Evolutionary conservation across 2,329 filamentous ascomycete species (phyloP).

Genomic region (Sporothrix dimorphospora): DNA sequence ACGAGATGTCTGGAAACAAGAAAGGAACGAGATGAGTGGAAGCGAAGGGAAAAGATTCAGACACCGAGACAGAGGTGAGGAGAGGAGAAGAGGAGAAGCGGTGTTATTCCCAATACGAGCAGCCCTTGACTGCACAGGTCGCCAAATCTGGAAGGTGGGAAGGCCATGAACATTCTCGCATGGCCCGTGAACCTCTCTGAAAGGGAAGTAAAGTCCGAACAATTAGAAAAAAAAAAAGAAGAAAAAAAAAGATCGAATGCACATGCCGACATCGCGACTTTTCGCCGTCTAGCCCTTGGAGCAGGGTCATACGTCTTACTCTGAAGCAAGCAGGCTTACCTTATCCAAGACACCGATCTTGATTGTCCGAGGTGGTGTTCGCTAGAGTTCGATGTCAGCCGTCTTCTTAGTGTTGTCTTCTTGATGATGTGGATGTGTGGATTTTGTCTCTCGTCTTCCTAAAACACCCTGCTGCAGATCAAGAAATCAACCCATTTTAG

Average conservation of each 20-base stretch:
- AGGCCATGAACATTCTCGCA: background rate
- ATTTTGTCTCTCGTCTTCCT: background rate
- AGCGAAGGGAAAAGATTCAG: background rate
- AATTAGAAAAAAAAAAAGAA: background rate
- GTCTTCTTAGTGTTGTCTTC: background rate
- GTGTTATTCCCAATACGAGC: slow-evolving; percentile 2
- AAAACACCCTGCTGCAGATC: slow-evolving; percentile 13
- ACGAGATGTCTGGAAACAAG: background rate
- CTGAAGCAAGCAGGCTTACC: background rate
- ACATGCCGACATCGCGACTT: background rate
- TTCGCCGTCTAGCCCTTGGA: background rate
- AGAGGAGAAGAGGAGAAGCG: background rate
- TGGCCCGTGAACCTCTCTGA: background rate
- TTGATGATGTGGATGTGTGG: background rate
- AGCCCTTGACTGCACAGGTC: background rate
- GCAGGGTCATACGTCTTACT: background rate
- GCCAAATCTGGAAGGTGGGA: slow-evolving; percentile 7
- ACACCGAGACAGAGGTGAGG: background rate
- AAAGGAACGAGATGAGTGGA: background rate
- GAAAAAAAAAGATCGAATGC: background rate
- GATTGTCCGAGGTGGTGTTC: background rate
- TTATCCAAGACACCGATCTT: background rate
- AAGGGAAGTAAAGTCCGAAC: background rate
- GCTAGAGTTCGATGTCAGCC: background rate
- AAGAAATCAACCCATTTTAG: slow-evolving; percentile 14